Conservation (phyloP, 768 basidiomycete species). For the Leccinum disarticulatum region DNA sequence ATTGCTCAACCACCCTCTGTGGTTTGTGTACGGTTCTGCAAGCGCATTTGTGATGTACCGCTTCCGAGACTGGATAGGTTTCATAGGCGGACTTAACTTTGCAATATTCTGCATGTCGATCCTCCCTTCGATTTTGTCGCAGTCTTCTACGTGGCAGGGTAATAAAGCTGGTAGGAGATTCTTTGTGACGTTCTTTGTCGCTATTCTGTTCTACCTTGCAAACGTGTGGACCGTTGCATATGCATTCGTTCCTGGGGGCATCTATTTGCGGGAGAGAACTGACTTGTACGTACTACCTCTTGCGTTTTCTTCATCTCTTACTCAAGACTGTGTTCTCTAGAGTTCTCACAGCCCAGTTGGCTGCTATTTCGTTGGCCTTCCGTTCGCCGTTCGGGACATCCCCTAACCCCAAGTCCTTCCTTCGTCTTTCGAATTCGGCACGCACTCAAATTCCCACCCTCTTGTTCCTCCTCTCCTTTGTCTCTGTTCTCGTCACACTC, state of each 20-base stretch:
- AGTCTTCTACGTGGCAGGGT: constrained; percentile 39
- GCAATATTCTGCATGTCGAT: constrained; percentile 66
- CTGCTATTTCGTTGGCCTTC: constrained; percentile 50
- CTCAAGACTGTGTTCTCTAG: constrained; percentile 31
- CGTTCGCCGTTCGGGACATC: constrained; percentile 32
- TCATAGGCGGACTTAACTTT: constrained; percentile 60
- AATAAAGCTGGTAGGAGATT: constrained; percentile 48
- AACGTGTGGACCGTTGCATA: constrained; percentile 87
- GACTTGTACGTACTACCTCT: constrained; percentile 53
- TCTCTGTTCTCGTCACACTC: constrained; percentile 53
- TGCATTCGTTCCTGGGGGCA: constrained; percentile 84
- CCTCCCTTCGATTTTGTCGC: constrained; percentile 52
- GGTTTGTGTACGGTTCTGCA: constrained; percentile 54
- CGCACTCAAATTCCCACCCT: constrained; percentile 33
- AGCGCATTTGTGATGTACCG: constrained; percentile 57
- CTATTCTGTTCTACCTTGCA: constrained; percentile 61
- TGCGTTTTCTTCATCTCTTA: neutral
- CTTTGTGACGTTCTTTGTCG: constrained; percentile 57
- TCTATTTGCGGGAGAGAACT: constrained; percentile 73
- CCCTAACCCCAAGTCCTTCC: neutral
- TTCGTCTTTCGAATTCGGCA: constrained; percentile 19
- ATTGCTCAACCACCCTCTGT: constrained; percentile 46
- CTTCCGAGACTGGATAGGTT: constrained; percentile 68
- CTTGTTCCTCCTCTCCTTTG: constrained; percentile 41
- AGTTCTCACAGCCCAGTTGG: constrained; percentile 54